A percentile compares a stretch with the other conserved stretches of the same genome.
Conservation (phyloP, 2,329 filamentous ascomycete genomes). For the Exophiala mesophila region DNA sequence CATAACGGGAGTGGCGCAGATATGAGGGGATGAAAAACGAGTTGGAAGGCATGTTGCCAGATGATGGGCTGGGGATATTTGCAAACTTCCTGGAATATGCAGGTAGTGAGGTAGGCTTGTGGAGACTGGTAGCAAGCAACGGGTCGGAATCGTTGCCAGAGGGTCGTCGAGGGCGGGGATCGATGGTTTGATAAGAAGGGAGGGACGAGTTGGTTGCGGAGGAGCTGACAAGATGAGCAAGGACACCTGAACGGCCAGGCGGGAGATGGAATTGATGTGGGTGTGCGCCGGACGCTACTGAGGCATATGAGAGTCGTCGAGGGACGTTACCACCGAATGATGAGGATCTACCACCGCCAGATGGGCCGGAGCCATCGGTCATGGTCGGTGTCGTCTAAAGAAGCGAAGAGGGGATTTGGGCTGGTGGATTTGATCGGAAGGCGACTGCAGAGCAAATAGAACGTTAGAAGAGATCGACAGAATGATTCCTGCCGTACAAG, state of each 20-base stretch:
- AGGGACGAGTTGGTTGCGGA: constrained; percentile 33
- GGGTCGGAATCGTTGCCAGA: constrained; percentile 45
- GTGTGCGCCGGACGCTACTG: constrained; percentile 52
- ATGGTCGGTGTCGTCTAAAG: constrained; percentile 5
- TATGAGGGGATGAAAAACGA: constrained; percentile 81
- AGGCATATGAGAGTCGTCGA: constrained; percentile 58
- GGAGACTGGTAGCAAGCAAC: constrained; percentile 43
- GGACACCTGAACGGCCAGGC: constrained; percentile 37
- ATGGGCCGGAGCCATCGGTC: constrained; percentile 16
- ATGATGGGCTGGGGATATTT: constrained; percentile 28
- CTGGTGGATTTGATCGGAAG: too few species aligned
- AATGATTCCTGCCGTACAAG: too few species aligned
- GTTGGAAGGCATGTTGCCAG: constrained; percentile 31
- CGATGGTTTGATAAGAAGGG: constrained; percentile 32
- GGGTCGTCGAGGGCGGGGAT: constrained; percentile 31
- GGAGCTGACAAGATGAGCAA: constrained; percentile 29
- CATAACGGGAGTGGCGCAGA: constrained; percentile 70
- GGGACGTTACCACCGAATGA: constrained; percentile 16
- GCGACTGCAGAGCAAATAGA: too few species aligned
- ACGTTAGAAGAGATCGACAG: too few species aligned
- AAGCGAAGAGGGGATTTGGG: too few species aligned
- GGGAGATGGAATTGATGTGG: constrained; percentile 36
- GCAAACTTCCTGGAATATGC: constrained; percentile 47
- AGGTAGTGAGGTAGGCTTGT: constrained; percentile 39
- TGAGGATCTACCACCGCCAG: constrained; percentile 13